Percentiles rank a stretch among this genome's conserved stretches.
phyloP scores from a whole-genome alignment of 306 rosid species.

The Acacia crassicarpa region DNA sequence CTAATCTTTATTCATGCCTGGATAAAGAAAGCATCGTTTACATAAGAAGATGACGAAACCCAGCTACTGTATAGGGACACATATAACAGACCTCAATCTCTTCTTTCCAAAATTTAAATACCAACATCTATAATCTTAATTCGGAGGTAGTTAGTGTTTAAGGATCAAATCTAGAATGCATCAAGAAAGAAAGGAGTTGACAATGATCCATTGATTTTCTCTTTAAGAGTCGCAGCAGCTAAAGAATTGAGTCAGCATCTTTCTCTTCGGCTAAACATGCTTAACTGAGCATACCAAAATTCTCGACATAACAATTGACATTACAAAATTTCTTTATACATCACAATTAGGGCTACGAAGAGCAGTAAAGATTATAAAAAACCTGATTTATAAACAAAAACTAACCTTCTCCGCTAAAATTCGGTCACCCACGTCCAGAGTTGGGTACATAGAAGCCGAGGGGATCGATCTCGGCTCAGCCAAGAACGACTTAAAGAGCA shows the following conservation, averaged over 20 bases:
- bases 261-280: not conserved
- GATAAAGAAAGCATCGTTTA: not conserved
- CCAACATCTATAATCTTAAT: not conserved
- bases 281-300: not conserved
- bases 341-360: not conserved
- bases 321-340: not conserved
- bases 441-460: constrained; percentile 88
- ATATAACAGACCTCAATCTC: not conserved
- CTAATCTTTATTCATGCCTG: not conserved
- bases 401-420: constrained; percentile 88
- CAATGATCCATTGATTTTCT: not conserved
- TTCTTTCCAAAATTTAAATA: not conserved
- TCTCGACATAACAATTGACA: not conserved
- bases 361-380: not conserved
- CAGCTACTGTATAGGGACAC: not conserved
- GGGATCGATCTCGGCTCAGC: constrained; percentile 96
- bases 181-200: not conserved
- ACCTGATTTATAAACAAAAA: not conserved
- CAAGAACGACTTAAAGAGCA: constrained; percentile 71
- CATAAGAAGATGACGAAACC: not conserved
- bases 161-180: not conserved
- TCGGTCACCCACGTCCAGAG: constrained; percentile 90
- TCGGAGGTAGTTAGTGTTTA: not conserved
- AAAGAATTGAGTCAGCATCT: not conserved
- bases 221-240: not conserved